Evolutionary conservation across 2,329 filamentous ascomycete genomes (phyloP), one percentile per base, ranked within the genome.

Genomic region (Lasiodiplodia citricola): DNA sequence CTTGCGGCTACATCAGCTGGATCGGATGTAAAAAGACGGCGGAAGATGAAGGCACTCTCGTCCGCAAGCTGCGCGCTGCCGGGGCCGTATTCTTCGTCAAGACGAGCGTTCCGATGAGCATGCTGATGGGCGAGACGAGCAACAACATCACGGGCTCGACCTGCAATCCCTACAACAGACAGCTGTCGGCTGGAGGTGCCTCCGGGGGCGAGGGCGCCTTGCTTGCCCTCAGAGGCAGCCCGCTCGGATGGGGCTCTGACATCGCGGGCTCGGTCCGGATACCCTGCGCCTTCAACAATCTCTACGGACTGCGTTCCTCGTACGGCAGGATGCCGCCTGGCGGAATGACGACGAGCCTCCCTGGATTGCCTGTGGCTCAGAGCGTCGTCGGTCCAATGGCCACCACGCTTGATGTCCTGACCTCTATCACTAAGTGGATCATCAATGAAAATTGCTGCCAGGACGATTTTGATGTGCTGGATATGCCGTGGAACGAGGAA

Each of bases 101-200:
- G 73, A 86, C 85, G 0, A 88, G 82, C 67, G 71, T 84, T 14
- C 81, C 82, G 1, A 82, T 84, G 68, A 86, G 83, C 68, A 86
- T 87, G 70, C 85, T 87, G 84, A 80, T 85, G 84, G 83, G 83
- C 67, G 85, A 87, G 73, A 87, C 85, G 0, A 83, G 86, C 3
- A 86, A 86, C 72, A 83, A 83, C 10, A 78, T 87, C 3, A 86
- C 79, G 78, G 85, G 85, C 1, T 72, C 84, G 47, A 86, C 85
- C 0, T 81, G 77, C 0, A 83, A 86, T 69, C 83, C 85, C 2
- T 69, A 73, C 0, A 79, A 84, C 64, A 74, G 77, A 2, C 70
- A 70, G 0, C 83, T 84, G 31, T 85, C 84, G 0, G 79, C 83
- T 1, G 84, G 84, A 37, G 84, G 84, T 10, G 38, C 28, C 79